Base-by-base conservation (phyloP, 352 stramenopile species). In the Phytophthora brassicae region DNA sequence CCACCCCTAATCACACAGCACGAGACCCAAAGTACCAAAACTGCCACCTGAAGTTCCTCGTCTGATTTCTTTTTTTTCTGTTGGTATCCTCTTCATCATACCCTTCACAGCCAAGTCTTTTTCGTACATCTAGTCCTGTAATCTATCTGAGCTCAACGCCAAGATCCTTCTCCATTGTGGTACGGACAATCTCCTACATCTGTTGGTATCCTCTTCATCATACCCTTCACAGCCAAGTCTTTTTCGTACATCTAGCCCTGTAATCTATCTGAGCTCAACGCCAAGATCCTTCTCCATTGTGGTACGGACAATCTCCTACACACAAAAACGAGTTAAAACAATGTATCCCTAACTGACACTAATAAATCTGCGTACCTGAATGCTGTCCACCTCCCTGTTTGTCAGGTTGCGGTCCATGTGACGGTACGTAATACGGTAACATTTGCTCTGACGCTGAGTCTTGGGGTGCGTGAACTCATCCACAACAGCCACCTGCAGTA, bases 361-460 rank as follows among this genome's bases (percentile, higher is more conserved):
- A 43, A n/a, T 23, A 22, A n/a, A 4, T 43, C n/a, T 31, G 26
- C 39, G 38, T 45, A 95, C 82, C 84, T 99, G 98, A 13, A 99
- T 81, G 16, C 72, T 78, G 82, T 99, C 96, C 60, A 99, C 94
- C 73, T 99, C 97, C 54, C 98, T 94, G 82, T 99, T 99, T 47
- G 97, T 99, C 38, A 99, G 84, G 59, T 88, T 98, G 28, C 98
- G 92, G 73, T 99, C 97, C 96, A 99, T 99, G 72, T 95, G 96
- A 61, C 98, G 90, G 74, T 99, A 99, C 19, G 87, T 98, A 72
- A 99, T 98, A 52, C 98, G 89, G 74, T 98, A 99, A 83, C 97
- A 99, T 60, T 98, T 96, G 69, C 90, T 98, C 48, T 83, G 72
- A 12, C 87, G 81, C 47, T 96, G 73, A n/a, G 92, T 99, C 77